Percentiles rank a stretch among this genome's conserved stretches.
Evolutionary conservation across 768 basidiomycete genomes (phyloP).

Genomic region (Macrolepiota albuminosa): DNA sequence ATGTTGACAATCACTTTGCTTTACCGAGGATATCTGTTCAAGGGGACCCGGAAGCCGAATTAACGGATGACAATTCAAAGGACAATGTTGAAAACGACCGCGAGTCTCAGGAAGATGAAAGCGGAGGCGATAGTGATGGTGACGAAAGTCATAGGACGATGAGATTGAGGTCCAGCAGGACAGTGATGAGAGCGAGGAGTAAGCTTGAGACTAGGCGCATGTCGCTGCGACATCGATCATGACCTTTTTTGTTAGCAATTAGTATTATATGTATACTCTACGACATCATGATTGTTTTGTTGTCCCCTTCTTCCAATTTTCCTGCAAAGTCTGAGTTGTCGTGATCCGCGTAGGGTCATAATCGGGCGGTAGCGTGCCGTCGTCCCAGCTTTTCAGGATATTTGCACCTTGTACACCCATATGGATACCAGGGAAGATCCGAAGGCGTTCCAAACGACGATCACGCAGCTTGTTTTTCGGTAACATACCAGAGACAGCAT

Average conservation of each 20-base stretch:
- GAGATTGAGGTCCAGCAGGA: constrained; percentile 4
- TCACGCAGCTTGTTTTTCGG: constrained; percentile 97
- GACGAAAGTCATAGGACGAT: constrained; percentile 12
- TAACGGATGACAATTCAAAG: background rate
- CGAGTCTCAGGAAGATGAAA: background rate
- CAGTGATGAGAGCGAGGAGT: background rate
- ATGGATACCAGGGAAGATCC: constrained; percentile 79
- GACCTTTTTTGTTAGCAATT: background rate
- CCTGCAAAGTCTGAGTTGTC: constrained; percentile 33
- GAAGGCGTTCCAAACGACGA: constrained; percentile 78
- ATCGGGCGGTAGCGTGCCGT: constrained; percentile 59
- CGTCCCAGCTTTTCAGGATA: constrained; percentile 79
- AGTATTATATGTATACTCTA: constrained; percentile 8
- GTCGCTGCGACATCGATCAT: background rate
- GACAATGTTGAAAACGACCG: background rate
- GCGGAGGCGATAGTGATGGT: background rate
- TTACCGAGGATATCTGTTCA: background rate
- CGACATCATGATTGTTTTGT: constrained; percentile 7
- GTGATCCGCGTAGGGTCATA: constrained; percentile 38
- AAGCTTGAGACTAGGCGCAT: background rate
- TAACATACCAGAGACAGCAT: constrained; percentile 97
- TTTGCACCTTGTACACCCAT: constrained; percentile 77
- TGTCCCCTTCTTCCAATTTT: constrained; percentile 22
- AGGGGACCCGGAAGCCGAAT: background rate
- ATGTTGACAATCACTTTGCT: background rate